Base-by-base conservation (phyloP, 2,329 filamentous ascomycete genomes). In the Cadophora malorum region DNA sequence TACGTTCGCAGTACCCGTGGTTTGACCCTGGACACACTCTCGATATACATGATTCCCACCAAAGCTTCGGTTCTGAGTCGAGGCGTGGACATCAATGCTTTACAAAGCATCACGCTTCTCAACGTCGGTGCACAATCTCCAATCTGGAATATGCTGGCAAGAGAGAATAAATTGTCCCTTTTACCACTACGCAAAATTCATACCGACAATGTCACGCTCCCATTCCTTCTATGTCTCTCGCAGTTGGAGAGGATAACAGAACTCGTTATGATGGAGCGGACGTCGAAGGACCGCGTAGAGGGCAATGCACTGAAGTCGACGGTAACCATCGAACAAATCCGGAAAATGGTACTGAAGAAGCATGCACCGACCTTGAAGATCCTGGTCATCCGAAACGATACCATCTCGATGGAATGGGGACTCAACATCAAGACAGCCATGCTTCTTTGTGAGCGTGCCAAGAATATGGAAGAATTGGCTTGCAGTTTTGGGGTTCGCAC, bases 91-190 rank as follows among this genome's bases (percentile, higher is more conserved):
- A 73, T 91, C 3, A 80, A 79, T n/a, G 80, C 80, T 4, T 79
- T 91, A n/a, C 83, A 79, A 70, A 82, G 81, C 58, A 79, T 91
- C 21, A 88, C 87, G 1, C 79, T 91, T 28, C 82, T 91, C 56
- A 89, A 88, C 69, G 88, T 90, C 21, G 89, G 89, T 1, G 80
- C 84, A 5, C 89, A 91, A 75, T 81, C 81, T 33, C 79, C 83
- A 0, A 84, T 91, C 69, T 91, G 89, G 89, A 79, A 81, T 1
- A 77, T 85, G 65, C 77, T 91, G 52, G 78, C 81, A 21, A 85
- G 83, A 71, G 82, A 88, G 72, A 87, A 89, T 74, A 81, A 81
- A 62, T 73, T 79, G 0, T 77, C 80, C 9, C 83, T 85, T 0
- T 78, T 90, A 50, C 81, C 83, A 0, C 76, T 91, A 52, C 81